Conservation (phyloP, 495 filamentous ascomycete genomes). For the Daldinia childiae region DNA sequence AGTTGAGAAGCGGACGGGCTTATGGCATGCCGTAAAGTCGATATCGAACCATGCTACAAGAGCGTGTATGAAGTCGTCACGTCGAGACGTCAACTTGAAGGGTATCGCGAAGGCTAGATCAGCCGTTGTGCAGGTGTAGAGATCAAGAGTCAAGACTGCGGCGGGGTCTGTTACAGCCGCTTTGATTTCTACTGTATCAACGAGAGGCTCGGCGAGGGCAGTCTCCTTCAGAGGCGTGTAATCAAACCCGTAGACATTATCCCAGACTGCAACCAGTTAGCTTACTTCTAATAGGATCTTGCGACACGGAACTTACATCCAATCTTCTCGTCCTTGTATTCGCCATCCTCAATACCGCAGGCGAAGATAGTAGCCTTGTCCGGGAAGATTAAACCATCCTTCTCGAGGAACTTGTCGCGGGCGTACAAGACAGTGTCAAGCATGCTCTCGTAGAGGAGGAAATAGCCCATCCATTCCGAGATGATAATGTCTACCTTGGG, state of each 20-base stretch:
- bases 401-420: conserved; percentile 80
- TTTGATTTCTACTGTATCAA: conserved; percentile 76
- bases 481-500: conserved; percentile 92
- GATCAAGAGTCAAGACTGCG: conserved; percentile 72
- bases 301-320: conserved; percentile 59
- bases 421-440: conserved; percentile 92
- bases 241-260: conserved; percentile 83
- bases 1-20: conserved; percentile 84
- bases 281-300: conserved; percentile 22
- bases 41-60: conserved; percentile 99
- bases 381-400: conserved; percentile 86
- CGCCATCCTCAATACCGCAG: conserved; percentile 85
- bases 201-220: conserved; percentile 75
- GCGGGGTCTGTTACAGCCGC: conserved; percentile 79
- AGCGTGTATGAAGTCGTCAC: conserved; percentile 92
- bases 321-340: conserved; percentile 80
- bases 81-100: conserved; percentile 74
- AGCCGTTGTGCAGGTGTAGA: conserved; percentile 71
- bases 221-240: conserved; percentile 76
- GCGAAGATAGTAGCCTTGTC: conserved; percentile 88
- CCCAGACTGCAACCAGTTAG: conserved; percentile 69
- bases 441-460: conserved; percentile 93
- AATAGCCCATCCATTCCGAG: conserved; percentile 98
- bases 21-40: conserved; percentile 94
- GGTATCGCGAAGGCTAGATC: conserved; percentile 73